Conservation (phyloP, 306 rosid genomes). For the Mucuna pruriens region DNA sequence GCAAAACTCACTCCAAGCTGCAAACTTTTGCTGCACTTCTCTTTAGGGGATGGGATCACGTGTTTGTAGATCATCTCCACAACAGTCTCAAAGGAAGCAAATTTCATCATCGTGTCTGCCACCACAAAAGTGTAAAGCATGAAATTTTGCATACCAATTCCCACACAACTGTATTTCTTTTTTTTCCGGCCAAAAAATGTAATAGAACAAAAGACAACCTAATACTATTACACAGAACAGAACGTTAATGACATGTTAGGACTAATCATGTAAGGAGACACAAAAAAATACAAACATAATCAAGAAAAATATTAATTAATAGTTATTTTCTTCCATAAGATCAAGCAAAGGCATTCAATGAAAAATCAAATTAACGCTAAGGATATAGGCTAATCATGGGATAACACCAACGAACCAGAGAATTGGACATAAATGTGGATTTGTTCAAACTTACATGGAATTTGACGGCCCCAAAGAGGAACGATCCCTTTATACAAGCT, state of each 20-base stretch:
- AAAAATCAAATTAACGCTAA: neutral
- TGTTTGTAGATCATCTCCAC: conserved; percentile 72
- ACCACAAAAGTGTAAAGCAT: neutral
- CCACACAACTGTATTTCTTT: too few species aligned
- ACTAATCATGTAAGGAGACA: too few species aligned
- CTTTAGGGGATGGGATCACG: conserved; percentile 68
- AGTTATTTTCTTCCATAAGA: neutral
- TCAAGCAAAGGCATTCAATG: neutral
- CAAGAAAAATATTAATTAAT: neutral
- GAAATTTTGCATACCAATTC: too few species aligned
- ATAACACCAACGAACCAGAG: neutral
- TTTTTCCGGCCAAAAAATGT: too few species aligned
- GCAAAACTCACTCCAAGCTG: conserved; percentile 86
- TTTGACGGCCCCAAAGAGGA: conserved; percentile 96
- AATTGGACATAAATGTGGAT: neutral
- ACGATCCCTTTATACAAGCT: conserved; percentile 83
- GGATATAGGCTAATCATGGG: neutral
- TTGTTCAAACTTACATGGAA: conserved; percentile 70
- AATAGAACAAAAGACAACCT: too few species aligned
- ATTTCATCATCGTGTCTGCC: conserved; percentile 85
- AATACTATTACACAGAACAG: too few species aligned
- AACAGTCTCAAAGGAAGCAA: conserved; percentile 73
- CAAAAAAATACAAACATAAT: neutral
- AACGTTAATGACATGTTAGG: too few species aligned
- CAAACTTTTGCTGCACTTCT: conserved; percentile 57